These are phyloP conservation scores for Xylariaceae sp. DNA, from an alignment of 2,329 filamentous ascomycete species.

Conservation along the genomic window DNA sequence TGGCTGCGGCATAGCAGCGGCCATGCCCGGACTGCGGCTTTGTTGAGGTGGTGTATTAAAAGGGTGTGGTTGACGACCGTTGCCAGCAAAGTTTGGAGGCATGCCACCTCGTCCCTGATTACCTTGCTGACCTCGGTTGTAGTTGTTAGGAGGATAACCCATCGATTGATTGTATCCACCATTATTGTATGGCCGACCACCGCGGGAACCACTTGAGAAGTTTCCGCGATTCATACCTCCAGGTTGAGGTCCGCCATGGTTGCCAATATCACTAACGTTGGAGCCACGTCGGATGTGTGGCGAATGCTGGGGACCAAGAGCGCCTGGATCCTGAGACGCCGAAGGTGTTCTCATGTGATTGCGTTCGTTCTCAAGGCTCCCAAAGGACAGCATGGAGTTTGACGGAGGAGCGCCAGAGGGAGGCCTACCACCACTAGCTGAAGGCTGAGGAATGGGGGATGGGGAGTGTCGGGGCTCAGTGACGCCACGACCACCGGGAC, in stretches of 20 bases:
- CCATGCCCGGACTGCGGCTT: slow-evolving; percentile 41
- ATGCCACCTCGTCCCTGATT: slow-evolving; percentile 50
- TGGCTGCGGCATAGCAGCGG: slow-evolving; percentile 62
- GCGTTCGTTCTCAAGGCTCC: slow-evolving; percentile 73
- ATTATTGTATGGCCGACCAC: slow-evolving; percentile 47
- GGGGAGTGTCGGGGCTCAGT: slow-evolving; percentile 84
- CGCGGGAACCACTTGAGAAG: slow-evolving; percentile 48
- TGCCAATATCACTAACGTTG: slow-evolving; percentile 68
- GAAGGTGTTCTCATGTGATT: slow-evolving; percentile 63
- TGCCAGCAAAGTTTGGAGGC: slow-evolving; percentile 43
- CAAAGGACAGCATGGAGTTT: slow-evolving; percentile 69
- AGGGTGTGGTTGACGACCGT: slow-evolving; percentile 33
- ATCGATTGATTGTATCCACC: slow-evolving; percentile 47
- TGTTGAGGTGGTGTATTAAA: slow-evolving; percentile 44
- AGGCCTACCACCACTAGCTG: slow-evolving; percentile 78
- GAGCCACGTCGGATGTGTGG: slow-evolving; percentile 80
- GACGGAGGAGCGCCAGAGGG: slow-evolving; percentile 66
- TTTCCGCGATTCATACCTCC: slow-evolving; percentile 54
- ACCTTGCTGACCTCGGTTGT: slow-evolving; percentile 37
- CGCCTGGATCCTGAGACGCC: slow-evolving; percentile 57
- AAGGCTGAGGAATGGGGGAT: slow-evolving; percentile 86
- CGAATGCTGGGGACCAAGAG: slow-evolving; percentile 60
- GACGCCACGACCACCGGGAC: slow-evolving; percentile 62
- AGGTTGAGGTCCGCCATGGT: slow-evolving; percentile 49
- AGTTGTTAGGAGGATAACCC: slow-evolving; percentile 41